phyloP scores from a whole-genome alignment of 352 stramenopile species.

The Pythium periplocum region DNA sequence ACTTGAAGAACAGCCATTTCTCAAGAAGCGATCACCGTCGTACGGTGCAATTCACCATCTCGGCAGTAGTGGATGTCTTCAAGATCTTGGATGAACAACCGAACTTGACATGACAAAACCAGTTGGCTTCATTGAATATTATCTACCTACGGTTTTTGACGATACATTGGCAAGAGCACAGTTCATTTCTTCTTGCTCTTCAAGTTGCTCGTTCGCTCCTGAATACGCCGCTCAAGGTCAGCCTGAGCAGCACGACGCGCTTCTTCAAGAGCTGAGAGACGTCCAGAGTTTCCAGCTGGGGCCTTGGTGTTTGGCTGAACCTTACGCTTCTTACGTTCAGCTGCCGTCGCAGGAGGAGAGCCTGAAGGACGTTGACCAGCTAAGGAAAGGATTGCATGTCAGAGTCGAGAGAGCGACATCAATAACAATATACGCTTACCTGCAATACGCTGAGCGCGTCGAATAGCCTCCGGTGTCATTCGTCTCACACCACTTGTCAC shows the following conservation, averaged over 20 bases:
- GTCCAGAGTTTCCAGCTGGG: neutral
- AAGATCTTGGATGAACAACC: slow-evolving; percentile 5
- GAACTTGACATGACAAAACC: neutral
- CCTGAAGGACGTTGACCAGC: too few relatives aligned
- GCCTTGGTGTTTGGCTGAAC: slow-evolving; percentile 26
- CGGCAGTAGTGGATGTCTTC: slow-evolving; percentile 11
- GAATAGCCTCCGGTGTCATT: neutral
- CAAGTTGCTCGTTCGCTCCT: slow-evolving; percentile 52
- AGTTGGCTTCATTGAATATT: slow-evolving; percentile 2
- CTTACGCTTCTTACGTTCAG: slow-evolving; percentile 54
- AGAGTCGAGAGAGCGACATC: too few relatives aligned
- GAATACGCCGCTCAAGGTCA: slow-evolving; percentile 60
- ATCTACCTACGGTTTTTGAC: slow-evolving; percentile 3
- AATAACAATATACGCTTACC: neutral
- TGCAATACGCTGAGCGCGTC: slow-evolving; percentile 3
- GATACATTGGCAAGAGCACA: neutral
- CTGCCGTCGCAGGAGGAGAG: slow-evolving; percentile 2
- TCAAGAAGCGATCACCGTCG: slow-evolving; percentile 5
- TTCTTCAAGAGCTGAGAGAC: slow-evolving; percentile 33
- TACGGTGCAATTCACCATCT: slow-evolving; percentile 20
- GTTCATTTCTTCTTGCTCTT: slow-evolving; percentile 57
- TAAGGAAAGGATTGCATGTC: too few relatives aligned
- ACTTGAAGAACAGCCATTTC: too few relatives aligned
- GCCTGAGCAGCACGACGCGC: slow-evolving; percentile 64
- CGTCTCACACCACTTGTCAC: neutral